A percentile compares a stretch with the other conserved stretches of the same genome.
These are phyloP conservation scores for Lactarius vividus DNA, from an alignment of 768 basidiomycete species.

Conservation along the genomic window DNA sequence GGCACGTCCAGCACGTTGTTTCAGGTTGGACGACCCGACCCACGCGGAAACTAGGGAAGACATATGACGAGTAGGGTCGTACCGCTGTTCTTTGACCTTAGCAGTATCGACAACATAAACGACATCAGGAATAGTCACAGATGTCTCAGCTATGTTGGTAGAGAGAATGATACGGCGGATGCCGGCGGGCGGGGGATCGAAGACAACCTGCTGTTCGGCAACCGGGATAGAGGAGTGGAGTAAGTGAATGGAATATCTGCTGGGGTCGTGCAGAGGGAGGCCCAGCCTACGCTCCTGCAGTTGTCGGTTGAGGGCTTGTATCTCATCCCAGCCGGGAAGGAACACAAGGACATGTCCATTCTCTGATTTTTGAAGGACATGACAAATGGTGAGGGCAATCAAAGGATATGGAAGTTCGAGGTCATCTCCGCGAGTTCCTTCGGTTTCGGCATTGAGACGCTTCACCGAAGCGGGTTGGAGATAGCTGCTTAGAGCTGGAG, in stretches of 20 bases:
- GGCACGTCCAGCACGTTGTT: conserved; percentile 89
- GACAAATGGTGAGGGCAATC: conserved; percentile 75
- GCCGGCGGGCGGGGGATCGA: conserved; percentile 74
- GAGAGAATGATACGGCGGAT: conserved; percentile 86
- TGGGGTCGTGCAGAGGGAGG: conserved; percentile 57
- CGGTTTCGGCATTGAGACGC: conserved; percentile 7
- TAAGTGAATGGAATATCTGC: conserved; percentile 67
- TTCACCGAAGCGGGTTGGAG: conserved; percentile 21
- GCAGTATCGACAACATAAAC: conserved; percentile 92
- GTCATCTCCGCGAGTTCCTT: conserved; percentile 48
- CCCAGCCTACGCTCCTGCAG: conserved; percentile 52
- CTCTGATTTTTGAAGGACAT: conserved; percentile 68
- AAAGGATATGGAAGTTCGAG: conserved; percentile 79
- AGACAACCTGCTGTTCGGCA: conserved; percentile 85
- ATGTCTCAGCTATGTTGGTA: conserved; percentile 95
- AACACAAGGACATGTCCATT: conserved; percentile 91
- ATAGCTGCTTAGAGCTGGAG: conserved; percentile 21
- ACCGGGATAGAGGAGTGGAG: conserved; percentile 89
- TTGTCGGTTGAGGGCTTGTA: conserved; percentile 63
- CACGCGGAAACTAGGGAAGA: conserved; percentile 87
- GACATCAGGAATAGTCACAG: conserved; percentile 92
- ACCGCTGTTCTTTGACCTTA: conserved; percentile 84
- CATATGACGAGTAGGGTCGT: conserved; percentile 85
- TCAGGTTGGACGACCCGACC: conserved; percentile 87
- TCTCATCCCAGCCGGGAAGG: conserved; percentile 93